phyloP scores from a whole-genome alignment of 202 grass and related monocot species.

The Sporobolus alterniflorus region DNA sequence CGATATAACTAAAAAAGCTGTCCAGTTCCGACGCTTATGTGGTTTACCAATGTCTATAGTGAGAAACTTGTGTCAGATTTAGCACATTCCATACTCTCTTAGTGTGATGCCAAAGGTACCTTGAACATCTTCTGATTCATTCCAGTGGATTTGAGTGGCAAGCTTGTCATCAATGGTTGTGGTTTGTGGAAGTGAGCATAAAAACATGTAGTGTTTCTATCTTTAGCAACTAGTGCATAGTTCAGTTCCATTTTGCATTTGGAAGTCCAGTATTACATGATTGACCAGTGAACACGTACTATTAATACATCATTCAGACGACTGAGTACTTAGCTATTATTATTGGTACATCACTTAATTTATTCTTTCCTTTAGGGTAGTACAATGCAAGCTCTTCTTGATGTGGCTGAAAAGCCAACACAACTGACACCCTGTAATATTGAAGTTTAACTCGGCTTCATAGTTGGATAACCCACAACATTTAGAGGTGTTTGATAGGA shows the following conservation, averaged over 20 bases:
- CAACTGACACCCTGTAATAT: background rate
- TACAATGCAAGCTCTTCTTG: background rate
- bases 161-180: background rate
- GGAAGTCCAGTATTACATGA: background rate
- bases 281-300: background rate
- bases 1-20: background rate
- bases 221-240: background rate
- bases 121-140: background rate
- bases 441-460: background rate
- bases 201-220: background rate
- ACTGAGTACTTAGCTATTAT: background rate
- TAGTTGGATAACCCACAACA: background rate
- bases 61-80: background rate
- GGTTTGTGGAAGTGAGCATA: background rate
- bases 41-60: background rate
- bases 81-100: background rate
- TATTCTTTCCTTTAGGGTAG: conserved; percentile 13
- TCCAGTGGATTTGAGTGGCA: background rate
- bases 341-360: background rate
- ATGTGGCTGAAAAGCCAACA: background rate
- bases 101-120: background rate
- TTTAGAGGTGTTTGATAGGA: background rate
- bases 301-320: background rate
- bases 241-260: background rate
- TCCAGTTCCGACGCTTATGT: background rate